phyloP scores from a whole-genome alignment of 768 basidiomycete species.

The Pulveroboletus frians region DNA sequence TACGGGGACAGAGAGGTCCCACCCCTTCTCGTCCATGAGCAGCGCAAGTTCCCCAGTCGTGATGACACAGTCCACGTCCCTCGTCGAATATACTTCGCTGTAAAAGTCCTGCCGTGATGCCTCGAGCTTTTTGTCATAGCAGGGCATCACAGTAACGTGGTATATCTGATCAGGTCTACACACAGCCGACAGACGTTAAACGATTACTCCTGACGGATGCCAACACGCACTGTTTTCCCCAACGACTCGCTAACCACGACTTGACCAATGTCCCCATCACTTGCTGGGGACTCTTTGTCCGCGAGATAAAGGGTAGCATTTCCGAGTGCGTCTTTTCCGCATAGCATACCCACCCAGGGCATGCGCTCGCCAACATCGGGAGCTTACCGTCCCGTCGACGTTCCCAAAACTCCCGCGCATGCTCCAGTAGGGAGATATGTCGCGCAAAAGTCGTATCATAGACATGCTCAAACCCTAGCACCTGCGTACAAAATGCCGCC shows the following conservation, averaged over 20 bases:
- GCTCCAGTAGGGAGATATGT: slow-evolving; percentile 79
- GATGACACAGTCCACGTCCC: slow-evolving; percentile 96
- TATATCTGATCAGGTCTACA: slow-evolving; percentile 82
- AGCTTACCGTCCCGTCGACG: slow-evolving; percentile 46
- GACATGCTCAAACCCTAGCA: slow-evolving; percentile 73
- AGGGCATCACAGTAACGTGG: slow-evolving; percentile 97
- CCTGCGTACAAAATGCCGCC: slow-evolving; percentile 58
- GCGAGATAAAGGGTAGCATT: slow-evolving; percentile 85
- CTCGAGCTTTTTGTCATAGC: slow-evolving; percentile 99
- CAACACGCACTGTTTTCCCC: slow-evolving; percentile 61
- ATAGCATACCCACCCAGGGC: slow-evolving; percentile 99
- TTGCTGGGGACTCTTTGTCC: slow-evolving; percentile 89
- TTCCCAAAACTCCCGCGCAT: slow-evolving; percentile 75
- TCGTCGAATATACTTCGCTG: slow-evolving; percentile 69
- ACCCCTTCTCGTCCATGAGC: slow-evolving; percentile 75
- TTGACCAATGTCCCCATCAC: slow-evolving; percentile 93
- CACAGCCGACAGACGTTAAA: slow-evolving; percentile 1
- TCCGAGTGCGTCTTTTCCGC: slow-evolving; percentile 96
- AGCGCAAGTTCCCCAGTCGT: slow-evolving; percentile 92
- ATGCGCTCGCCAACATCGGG: slow-evolving; percentile 93
- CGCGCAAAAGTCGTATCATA: slow-evolving; percentile 96
- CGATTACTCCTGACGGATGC: neutral
- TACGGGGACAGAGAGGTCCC: slow-evolving; percentile 64
- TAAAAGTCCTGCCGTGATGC: slow-evolving; percentile 94
- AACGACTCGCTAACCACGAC: slow-evolving; percentile 67